These are phyloP conservation scores for Tilletiopsis washingtonensis DNA, from an alignment of 1,284 basidiomycete genomes.

Conservation along the genomic window DNA sequence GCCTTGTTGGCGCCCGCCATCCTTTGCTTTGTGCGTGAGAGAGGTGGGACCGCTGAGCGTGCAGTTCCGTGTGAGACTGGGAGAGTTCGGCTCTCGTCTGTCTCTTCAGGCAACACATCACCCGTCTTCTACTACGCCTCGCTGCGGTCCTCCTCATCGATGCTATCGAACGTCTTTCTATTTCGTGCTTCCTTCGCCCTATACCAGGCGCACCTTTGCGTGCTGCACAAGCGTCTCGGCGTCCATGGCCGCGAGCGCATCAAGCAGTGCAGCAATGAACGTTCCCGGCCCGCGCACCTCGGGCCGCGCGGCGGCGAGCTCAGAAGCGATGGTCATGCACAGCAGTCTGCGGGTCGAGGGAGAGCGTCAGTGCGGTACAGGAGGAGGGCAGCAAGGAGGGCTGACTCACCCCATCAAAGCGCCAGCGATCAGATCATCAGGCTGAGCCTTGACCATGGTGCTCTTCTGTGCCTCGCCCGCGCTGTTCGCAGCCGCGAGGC, in stretches of 20 bases:
- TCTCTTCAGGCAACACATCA: no score
- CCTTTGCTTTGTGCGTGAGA: no score
- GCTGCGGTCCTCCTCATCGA: no score
- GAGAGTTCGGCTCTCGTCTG: no score
- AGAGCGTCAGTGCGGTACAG: no score
- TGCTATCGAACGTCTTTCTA: no score
- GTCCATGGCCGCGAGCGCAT: conserved; percentile 55
- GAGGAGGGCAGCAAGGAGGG: background rate
- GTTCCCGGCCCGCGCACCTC: conserved; percentile 77
- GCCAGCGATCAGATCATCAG: conserved; percentile 25
- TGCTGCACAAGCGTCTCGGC: conserved; percentile 54
- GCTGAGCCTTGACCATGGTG: conserved; percentile 17
- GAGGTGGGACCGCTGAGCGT: no score
- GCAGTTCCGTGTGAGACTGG: no score
- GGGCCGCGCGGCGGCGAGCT: conserved; percentile 62
- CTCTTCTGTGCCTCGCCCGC: conserved; percentile 3
- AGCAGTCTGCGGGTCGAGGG: conserved; percentile 61
- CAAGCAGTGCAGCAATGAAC: conserved; percentile 77
- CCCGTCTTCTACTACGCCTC: no score
- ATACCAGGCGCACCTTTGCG: conserved; percentile 51
- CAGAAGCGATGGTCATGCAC: conserved; percentile 73
- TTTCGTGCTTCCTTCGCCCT: no score
- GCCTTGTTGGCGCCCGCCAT: no score
- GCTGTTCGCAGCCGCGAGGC: conserved; percentile 59
- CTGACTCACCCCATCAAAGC: conserved; percentile 22